Evolutionary conservation across 768 basidiomycete genomes (phyloP).

Genomic region (Collybia nuda): DNA sequence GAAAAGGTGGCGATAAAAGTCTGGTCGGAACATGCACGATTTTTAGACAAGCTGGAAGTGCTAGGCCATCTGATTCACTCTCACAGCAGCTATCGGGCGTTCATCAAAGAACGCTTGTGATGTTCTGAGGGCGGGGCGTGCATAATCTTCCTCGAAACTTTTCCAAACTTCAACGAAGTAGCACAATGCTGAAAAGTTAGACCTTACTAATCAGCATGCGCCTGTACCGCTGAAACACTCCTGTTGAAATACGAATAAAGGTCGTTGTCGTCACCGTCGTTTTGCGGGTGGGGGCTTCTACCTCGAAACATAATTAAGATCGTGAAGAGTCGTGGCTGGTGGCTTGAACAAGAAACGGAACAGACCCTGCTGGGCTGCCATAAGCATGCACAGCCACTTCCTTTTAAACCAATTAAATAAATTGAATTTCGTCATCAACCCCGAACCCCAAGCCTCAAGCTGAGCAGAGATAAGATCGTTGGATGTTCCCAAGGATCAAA

Average conservation of each 20-base stretch:
- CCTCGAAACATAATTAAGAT: too few species aligned
- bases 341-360: too few species aligned
- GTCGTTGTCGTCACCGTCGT: slow-evolving; percentile 16
- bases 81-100: slow-evolving; percentile 31
- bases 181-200: background rate
- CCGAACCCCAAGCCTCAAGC: too few species aligned
- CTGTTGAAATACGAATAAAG: slow-evolving; percentile 34
- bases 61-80: slow-evolving; percentile 6
- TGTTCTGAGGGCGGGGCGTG: slow-evolving; percentile 35
- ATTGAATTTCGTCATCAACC: too few species aligned
- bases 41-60: background rate
- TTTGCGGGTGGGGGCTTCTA: too few species aligned
- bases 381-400: too few species aligned
- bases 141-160: slow-evolving; percentile 46
- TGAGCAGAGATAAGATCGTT: too few species aligned
- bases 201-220: slow-evolving; percentile 31
- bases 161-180: background rate
- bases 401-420: too few species aligned
- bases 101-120: slow-evolving; percentile 31
- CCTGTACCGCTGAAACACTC: slow-evolving; percentile 32
- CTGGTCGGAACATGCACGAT: slow-evolving; percentile 18
- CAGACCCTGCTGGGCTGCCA: too few species aligned
- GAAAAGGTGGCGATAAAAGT: slow-evolving; percentile 40
- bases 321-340: too few species aligned
- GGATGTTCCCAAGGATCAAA: too few species aligned